These are phyloP conservation scores for Mycena olivaceomarginata DNA, from an alignment of 768 basidiomycete species.

Conservation along the genomic window DNA sequence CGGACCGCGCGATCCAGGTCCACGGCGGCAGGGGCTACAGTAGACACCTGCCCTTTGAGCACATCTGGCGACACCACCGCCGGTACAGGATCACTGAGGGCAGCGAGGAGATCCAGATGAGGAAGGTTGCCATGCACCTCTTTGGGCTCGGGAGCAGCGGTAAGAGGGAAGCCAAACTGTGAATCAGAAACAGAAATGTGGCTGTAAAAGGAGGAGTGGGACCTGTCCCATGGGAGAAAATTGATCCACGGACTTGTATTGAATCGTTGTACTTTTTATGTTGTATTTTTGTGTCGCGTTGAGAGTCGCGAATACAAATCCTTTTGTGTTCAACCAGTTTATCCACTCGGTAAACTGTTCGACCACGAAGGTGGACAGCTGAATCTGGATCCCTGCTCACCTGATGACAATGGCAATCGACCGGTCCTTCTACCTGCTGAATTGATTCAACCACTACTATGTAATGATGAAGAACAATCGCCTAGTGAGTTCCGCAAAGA, in stretches of 20 bases:
- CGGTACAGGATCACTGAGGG: conserved; percentile 40
- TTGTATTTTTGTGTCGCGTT: neutral
- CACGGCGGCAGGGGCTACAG: conserved; percentile 39
- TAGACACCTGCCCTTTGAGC: conserved; percentile 27
- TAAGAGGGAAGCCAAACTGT: conserved; percentile 27
- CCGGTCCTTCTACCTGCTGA: neutral
- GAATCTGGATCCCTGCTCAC: too few species aligned
- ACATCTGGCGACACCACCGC: conserved; percentile 39
- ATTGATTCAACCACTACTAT: neutral
- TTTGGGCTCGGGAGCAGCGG: conserved; percentile 25
- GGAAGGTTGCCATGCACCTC: conserved; percentile 32
- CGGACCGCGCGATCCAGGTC: conserved; percentile 39
- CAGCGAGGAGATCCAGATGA: conserved; percentile 39
- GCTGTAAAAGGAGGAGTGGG: neutral
- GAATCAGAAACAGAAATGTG: conserved; percentile 20
- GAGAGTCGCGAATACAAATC: neutral
- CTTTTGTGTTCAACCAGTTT: neutral
- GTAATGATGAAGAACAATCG: neutral
- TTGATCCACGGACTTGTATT: neutral
- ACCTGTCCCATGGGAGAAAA: conserved; percentile 14
- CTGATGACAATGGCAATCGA: neutral
- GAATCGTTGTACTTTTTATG: neutral
- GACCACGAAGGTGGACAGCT: neutral
- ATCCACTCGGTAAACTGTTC: neutral
- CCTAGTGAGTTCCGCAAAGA: neutral